phyloP scores from a whole-genome alignment of 768 basidiomycete species.

The Chalciporus chontae region DNA sequence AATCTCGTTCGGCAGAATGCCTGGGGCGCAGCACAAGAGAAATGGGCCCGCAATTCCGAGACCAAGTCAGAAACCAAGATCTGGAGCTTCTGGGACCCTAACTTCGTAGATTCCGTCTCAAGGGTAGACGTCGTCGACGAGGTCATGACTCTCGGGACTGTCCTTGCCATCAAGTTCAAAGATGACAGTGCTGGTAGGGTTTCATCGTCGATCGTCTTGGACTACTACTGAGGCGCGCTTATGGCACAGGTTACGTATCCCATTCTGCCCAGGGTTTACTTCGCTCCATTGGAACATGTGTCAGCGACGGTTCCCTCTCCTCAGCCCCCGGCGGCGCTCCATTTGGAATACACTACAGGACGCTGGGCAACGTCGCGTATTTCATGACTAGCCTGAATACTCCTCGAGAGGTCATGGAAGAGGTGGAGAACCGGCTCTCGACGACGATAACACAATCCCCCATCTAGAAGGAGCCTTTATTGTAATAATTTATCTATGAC shows the following conservation, averaged over 20 bases:
- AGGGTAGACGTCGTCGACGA: conserved; percentile 53
- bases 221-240: not conserved
- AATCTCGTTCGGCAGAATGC: conserved; percentile 40
- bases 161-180: conserved; percentile 73
- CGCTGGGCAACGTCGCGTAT: conserved; percentile 89
- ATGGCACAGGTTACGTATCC: conserved; percentile 48
- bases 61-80: conserved; percentile 27
- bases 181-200: conserved; percentile 51
- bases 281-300: conserved; percentile 41
- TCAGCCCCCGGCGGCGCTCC: conserved; percentile 50
- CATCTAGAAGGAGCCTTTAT: not conserved
- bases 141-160: conserved; percentile 84
- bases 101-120: conserved; percentile 66
- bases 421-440: conserved; percentile 64
- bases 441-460: conserved; percentile 18
- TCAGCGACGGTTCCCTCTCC: conserved; percentile 28
- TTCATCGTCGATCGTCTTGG: not conserved
- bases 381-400: conserved; percentile 90
- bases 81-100: conserved; percentile 89
- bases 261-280: conserved; percentile 65
- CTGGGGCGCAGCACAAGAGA: conserved; percentile 57
- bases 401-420: conserved; percentile 44
- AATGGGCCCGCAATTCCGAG: conserved; percentile 45
- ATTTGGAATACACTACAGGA: conserved; percentile 79
- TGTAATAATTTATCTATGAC: not conserved